Percentiles rank a stretch among this genome's conserved stretches.
Evolutionary conservation across 2,329 filamentous ascomycete genomes (phyloP).

Genomic region (Phialemonium atrogriseum): DNA sequence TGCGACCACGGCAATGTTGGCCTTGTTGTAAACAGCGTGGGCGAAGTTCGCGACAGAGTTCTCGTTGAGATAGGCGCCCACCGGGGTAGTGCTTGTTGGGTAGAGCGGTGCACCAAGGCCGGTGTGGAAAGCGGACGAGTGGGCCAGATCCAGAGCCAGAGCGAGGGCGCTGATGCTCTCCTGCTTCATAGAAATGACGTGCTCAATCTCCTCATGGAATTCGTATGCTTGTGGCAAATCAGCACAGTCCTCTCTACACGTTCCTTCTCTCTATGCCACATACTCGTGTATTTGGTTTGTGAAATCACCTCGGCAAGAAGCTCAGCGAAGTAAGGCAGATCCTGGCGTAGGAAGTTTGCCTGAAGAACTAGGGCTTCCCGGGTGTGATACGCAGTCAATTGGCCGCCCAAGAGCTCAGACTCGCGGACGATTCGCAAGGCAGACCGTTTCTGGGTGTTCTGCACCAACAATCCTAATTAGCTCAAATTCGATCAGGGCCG

Average conservation of each 20-base stretch:
- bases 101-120: conserved; percentile 77
- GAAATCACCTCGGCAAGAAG: conserved; percentile 86
- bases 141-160: conserved; percentile 78
- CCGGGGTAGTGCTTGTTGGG: conserved; percentile 61
- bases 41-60: conserved; percentile 69
- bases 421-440: conserved; percentile 91
- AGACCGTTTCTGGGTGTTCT: conserved; percentile 84
- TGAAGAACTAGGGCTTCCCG: conserved; percentile 88
- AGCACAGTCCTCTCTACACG: conserved; percentile 2
- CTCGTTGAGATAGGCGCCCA: conserved; percentile 73
- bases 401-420: conserved; percentile 86
- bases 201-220: conserved; percentile 79
- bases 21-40: conserved; percentile 72
- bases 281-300: conserved; percentile 77
- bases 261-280: conserved; percentile 22
- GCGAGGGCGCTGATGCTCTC: conserved; percentile 55
- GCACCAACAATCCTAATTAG: conserved; percentile 35
- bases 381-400: conserved; percentile 81
- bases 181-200: conserved; percentile 70
- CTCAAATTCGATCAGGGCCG: conserved; percentile 21
- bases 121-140: conserved; percentile 83
- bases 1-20: conserved; percentile 84
- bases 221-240: conserved; percentile 59
- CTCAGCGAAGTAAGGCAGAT: conserved; percentile 96
- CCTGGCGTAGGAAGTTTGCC: conserved; percentile 89